Evolutionary conservation across 257 asterid genomes (phyloP).

Genomic region (Lantana camara): DNA sequence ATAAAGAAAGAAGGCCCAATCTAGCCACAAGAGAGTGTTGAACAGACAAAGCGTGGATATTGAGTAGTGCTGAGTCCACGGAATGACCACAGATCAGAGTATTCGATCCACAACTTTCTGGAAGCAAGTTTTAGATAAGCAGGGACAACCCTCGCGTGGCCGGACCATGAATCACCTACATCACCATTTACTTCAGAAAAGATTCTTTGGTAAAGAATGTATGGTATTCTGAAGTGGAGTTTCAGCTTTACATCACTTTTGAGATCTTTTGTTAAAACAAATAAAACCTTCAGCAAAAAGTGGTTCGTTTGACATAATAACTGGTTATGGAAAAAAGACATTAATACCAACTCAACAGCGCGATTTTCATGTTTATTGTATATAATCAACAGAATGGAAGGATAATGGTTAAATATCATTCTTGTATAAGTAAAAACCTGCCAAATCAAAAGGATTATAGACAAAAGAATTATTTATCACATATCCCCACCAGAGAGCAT

Average conservation of each 20-base stretch:
- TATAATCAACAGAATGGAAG: neutral
- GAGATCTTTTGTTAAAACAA: conserved; percentile 4
- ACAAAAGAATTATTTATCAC: neutral
- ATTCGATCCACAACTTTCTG: neutral
- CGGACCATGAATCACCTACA: neutral
- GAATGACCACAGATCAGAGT: conserved; percentile 12
- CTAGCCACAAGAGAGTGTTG: no score
- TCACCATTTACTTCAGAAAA: neutral
- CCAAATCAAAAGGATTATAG: neutral
- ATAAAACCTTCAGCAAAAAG: neutral
- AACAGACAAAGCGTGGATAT: no score
- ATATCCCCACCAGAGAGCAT: neutral
- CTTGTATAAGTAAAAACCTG: neutral
- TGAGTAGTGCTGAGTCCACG: neutral
- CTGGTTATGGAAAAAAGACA: neutral
- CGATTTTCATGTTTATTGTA: neutral
- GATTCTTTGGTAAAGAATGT: neutral
- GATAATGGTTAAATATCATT: neutral
- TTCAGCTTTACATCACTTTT: neutral
- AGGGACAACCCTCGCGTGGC: no score
- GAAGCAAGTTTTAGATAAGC: neutral
- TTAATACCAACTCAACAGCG: neutral
- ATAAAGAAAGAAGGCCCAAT: no score
- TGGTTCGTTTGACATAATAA: neutral
- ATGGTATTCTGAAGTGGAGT: neutral